A percentile compares a stretch with the other conserved stretches of the same genome.
Conservation (phyloP, 306 rosid genomes). For the Corylus heterophylla region DNA sequence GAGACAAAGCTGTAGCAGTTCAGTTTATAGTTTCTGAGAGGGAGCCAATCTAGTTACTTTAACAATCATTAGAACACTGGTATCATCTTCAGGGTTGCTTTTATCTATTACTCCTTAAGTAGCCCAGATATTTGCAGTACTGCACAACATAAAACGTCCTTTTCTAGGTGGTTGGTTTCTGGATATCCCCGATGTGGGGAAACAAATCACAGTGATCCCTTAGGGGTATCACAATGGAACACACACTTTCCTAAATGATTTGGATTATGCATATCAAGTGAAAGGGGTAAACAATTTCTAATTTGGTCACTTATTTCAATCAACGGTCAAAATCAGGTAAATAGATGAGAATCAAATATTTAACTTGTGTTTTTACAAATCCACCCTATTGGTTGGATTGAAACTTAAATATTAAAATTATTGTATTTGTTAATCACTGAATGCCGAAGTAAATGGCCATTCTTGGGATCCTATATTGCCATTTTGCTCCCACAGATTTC, state of each 20-base stretch:
- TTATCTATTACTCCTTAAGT: no score
- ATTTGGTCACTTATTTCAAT: background rate
- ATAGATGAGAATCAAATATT: no score
- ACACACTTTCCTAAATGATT: background rate
- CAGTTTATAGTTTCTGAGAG: background rate
- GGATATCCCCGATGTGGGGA: background rate
- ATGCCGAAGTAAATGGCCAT: background rate
- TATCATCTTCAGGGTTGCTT: background rate
- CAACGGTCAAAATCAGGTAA: background rate
- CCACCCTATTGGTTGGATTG: background rate
- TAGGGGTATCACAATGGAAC: background rate
- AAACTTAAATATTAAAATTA: background rate
- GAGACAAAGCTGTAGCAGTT: background rate
- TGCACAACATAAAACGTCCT: background rate
- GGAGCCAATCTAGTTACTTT: background rate
- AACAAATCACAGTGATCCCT: background rate
- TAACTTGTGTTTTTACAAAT: background rate
- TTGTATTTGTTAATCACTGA: background rate
- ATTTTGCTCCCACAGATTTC: background rate
- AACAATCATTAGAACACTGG: background rate
- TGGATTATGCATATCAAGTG: background rate
- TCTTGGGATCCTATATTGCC: background rate
- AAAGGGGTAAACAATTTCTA: background rate
- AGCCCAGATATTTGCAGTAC: background rate
- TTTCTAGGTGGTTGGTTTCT: background rate